phyloP scores from a whole-genome alignment of 768 basidiomycete species.

The Mycena olivaceomarginata region DNA sequence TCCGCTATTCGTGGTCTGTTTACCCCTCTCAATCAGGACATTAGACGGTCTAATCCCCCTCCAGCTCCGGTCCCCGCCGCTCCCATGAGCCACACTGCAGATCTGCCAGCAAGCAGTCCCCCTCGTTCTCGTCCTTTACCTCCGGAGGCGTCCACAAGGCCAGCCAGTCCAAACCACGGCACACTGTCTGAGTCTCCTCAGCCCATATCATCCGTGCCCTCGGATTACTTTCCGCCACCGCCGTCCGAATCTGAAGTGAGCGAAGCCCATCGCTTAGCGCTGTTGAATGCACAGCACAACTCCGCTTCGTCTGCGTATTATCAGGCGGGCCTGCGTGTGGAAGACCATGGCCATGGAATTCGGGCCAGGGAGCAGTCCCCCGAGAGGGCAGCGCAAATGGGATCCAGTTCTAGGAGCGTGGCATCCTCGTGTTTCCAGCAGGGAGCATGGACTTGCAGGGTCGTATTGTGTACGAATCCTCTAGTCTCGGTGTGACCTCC shows the following conservation, averaged over 20 bases:
- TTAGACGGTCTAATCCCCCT: constrained; percentile 3
- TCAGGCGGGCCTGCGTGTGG: constrained; percentile 41
- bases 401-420: constrained; percentile 18
- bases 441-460: constrained; percentile 12
- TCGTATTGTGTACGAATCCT: constrained; percentile 37
- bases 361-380: constrained; percentile 25
- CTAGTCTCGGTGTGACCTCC: constrained; percentile 30
- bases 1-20: constrained; percentile 50
- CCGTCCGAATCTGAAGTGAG: constrained; percentile 62
- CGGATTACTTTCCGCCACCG: constrained; percentile 49
- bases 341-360: neutral
- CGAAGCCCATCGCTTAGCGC: constrained; percentile 61
- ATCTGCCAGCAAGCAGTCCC: constrained; percentile 27
- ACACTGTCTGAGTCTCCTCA: constrained; percentile 45
- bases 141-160: constrained; percentile 31
- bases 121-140: constrained; percentile 25
- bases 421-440: constrained; percentile 19
- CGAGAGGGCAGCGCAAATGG: constrained; percentile 18
- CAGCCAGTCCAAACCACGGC: constrained; percentile 42
- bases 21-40: constrained; percentile 31
- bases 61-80: constrained; percentile 23
- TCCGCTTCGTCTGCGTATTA: constrained; percentile 61
- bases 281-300: constrained; percentile 64
- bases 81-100: constrained; percentile 18
- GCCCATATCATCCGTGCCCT: constrained; percentile 33